Percentiles rank a stretch among this genome's conserved stretches.
Conservation (phyloP, 345 rosid species). For the Excoecaria agallocha region DNA sequence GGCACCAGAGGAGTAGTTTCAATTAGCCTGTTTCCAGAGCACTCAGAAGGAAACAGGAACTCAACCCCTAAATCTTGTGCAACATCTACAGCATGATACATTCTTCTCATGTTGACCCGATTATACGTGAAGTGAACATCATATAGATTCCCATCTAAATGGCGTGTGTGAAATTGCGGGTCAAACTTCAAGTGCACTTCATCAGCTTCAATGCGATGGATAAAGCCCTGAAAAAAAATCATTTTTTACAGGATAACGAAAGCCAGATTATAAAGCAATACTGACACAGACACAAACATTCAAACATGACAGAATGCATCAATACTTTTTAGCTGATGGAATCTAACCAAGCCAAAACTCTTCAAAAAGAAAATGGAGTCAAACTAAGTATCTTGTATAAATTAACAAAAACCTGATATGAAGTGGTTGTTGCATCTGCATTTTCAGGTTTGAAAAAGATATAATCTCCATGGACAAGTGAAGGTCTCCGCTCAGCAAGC, state of each 20-base stretch:
- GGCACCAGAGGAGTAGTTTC: conserved; percentile 51
- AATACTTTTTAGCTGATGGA: neutral
- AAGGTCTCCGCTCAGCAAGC: conserved; percentile 91
- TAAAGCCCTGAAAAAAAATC: conserved; percentile 52
- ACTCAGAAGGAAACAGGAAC: conserved; percentile 61
- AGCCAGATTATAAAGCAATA: neutral
- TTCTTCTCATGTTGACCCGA: conserved; percentile 63
- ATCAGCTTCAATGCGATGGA: conserved; percentile 86
- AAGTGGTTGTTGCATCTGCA: conserved; percentile 19
- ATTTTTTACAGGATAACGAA: neutral
- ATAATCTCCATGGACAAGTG: conserved; percentile 74
- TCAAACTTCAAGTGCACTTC: conserved; percentile 70
- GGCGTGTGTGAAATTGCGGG: conserved; percentile 45
- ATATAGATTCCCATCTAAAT: conserved; percentile 50
- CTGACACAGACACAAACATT: neutral
- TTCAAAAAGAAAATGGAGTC: neutral
- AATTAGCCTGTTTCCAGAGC: conserved; percentile 45
- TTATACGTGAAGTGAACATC: conserved; percentile 71
- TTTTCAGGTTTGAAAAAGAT: conserved; percentile 52
- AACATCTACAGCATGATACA: conserved; percentile 71
- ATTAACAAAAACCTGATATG: conserved; percentile 51
- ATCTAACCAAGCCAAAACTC: neutral
- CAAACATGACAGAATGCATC: neutral
- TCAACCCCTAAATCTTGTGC: conserved; percentile 45
- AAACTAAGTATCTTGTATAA: neutral